Conservation (phyloP, 1,284 basidiomycete species). For the Agroathelia rolfsii region DNA sequence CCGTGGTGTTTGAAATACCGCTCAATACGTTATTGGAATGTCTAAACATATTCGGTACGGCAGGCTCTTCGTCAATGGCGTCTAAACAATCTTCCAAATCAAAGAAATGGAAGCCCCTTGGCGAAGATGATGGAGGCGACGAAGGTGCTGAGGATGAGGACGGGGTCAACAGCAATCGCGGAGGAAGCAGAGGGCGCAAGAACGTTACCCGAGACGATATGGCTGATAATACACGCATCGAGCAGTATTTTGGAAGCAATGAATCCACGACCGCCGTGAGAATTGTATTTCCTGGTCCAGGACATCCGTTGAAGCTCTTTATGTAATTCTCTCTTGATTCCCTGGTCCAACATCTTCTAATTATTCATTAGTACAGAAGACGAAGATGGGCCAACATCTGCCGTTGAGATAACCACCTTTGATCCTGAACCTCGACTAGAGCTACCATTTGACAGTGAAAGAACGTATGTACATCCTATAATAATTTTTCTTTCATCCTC, state of each 20-base stretch:
- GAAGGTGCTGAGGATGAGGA: constrained; percentile 23
- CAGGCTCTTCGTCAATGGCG: constrained; percentile 26
- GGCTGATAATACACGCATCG: constrained; percentile 23
- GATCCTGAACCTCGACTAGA: constrained; percentile 78
- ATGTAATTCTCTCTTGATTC: constrained; percentile 47
- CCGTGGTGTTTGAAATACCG: constrained; percentile 69
- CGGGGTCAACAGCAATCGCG: constrained; percentile 11
- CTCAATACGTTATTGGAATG: constrained; percentile 80
- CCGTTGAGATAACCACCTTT: constrained; percentile 80
- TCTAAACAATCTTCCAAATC: constrained; percentile 22
- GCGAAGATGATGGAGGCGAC: constrained; percentile 37
- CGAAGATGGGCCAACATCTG: constrained; percentile 74
- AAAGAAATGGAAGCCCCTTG: constrained; percentile 41
- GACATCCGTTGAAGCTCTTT: constrained; percentile 70
- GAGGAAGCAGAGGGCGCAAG: constrained; percentile 15
- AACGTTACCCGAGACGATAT: constrained; percentile 9
- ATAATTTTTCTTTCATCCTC: not conserved
- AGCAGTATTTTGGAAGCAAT: constrained; percentile 39
- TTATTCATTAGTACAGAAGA: constrained; percentile 63
- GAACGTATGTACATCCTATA: constrained; percentile 40
- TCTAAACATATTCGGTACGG: constrained; percentile 87
- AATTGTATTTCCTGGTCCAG: constrained; percentile 72
- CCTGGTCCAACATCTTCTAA: constrained; percentile 4
- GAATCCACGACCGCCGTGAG: constrained; percentile 76
- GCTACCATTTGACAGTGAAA: constrained; percentile 65